Evolutionary conservation across 768 basidiomycete species (phyloP).

Genomic region (Dendrothele bispora): DNA sequence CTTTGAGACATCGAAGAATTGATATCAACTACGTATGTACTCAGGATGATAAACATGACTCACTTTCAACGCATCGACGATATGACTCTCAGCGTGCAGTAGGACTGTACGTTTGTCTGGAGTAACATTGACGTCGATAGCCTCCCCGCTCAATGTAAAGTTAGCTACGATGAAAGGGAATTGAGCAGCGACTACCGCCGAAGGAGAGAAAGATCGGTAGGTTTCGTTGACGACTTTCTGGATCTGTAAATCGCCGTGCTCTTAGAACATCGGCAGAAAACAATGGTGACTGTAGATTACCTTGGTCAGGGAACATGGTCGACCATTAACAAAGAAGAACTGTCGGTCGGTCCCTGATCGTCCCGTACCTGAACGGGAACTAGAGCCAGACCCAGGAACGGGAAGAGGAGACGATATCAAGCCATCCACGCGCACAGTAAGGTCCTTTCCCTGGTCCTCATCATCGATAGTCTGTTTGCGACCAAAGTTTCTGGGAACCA

Average conservation of each 20-base stretch:
- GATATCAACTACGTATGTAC: not conserved
- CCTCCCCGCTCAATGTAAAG: slow-evolving; percentile 60
- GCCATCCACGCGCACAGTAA: slow-evolving; percentile 64
- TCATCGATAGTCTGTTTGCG: slow-evolving; percentile 1
- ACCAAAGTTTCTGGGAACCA: not conserved
- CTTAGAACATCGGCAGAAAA: not conserved
- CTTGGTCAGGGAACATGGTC: slow-evolving; percentile 81
- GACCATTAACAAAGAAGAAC: slow-evolving; percentile 89
- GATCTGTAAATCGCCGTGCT: slow-evolving; percentile 43
- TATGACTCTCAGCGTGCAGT: slow-evolving; percentile 80
- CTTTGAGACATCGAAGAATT: slow-evolving; percentile 35
- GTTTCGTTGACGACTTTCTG: slow-evolving; percentile 92
- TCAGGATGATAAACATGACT: slow-evolving; percentile 5
- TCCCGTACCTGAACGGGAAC: slow-evolving; percentile 35
- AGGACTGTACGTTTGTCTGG: slow-evolving; percentile 98
- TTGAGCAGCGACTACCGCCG: slow-evolving; percentile 53
- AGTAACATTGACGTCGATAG: slow-evolving; percentile 84
- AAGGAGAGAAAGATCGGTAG: slow-evolving; percentile 76
- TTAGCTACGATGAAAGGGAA: slow-evolving; percentile 83
- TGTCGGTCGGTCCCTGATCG: slow-evolving; percentile 82
- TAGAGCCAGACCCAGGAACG: slow-evolving; percentile 6
- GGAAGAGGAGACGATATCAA: slow-evolving; percentile 56
- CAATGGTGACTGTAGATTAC: slow-evolving; percentile 34
- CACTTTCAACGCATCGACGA: slow-evolving; percentile 81
- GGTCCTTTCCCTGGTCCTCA: slow-evolving; percentile 19